phyloP scores from a whole-genome alignment of 225 moss, liverwort and hornwort genomes.

The Anthoceros angustus region DNA sequence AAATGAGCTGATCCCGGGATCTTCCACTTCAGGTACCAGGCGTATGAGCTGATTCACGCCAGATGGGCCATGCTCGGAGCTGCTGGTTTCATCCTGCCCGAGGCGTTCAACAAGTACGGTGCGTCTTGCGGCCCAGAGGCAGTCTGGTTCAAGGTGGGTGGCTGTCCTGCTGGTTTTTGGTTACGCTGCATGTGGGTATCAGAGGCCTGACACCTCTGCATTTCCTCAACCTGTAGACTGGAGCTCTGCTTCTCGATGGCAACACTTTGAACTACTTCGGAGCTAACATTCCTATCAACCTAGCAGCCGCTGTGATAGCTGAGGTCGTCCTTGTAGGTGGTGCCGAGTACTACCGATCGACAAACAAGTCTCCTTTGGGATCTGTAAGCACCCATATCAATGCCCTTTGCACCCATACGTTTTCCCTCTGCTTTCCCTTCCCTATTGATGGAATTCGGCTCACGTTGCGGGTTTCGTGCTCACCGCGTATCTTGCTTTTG shows the following conservation, averaged over 20 bases:
- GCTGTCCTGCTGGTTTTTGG: neutral
- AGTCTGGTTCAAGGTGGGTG: conserved; percentile 54
- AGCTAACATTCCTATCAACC: conserved; percentile 48
- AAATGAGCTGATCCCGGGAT: too few species aligned
- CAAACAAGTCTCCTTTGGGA: conserved; percentile 70
- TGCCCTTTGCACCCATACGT: neutral
- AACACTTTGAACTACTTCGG: conserved; percentile 52
- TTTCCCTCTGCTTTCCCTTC: neutral
- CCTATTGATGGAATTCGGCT: neutral
- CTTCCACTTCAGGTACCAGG: conserved; percentile 28
- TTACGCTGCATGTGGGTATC: neutral
- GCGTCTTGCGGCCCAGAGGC: conserved; percentile 68
- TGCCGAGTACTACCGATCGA: conserved; percentile 73
- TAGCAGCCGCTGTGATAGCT: conserved; percentile 35
- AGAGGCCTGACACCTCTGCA: neutral
- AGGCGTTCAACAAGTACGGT: conserved; percentile 84
- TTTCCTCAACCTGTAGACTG: conserved; percentile 18
- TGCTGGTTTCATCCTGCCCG: conserved; percentile 54
- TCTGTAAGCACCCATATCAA: conserved; percentile 21
- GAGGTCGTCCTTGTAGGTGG: conserved; percentile 66
- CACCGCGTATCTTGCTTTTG: neutral
- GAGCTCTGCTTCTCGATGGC: conserved; percentile 50
- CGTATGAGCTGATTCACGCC: conserved; percentile 62
- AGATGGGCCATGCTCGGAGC: conserved; percentile 84
- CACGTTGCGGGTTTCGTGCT: neutral